Percentiles rank a stretch among this genome's conserved stretches.
Conservation (phyloP, 2,329 filamentous ascomycete species). For the Penicillium sp. region DNA sequence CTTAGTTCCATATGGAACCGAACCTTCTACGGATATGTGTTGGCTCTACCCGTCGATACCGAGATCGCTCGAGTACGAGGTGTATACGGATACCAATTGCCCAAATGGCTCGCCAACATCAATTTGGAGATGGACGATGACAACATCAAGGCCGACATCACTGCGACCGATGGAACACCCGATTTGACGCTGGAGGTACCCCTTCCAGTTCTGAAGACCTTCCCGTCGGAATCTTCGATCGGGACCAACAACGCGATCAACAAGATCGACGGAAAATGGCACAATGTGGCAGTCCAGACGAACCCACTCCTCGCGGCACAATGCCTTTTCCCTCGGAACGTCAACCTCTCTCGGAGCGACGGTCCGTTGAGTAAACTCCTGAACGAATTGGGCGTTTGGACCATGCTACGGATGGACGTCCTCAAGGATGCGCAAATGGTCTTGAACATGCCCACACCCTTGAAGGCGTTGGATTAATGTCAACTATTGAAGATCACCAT, state of each 20-base stretch:
- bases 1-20: conserved; percentile 16
- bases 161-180: background rate
- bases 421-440: no score
- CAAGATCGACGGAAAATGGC: no score
- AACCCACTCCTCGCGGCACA: no score
- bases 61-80: conserved; percentile 19
- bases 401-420: no score
- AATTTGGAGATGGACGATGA: conserved; percentile 14
- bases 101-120: conserved; percentile 17
- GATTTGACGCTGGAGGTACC: conserved; percentile 6
- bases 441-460: no score
- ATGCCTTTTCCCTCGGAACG: no score
- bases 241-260: conserved; percentile 15
- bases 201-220: conserved; percentile 8
- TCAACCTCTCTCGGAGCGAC: no score
- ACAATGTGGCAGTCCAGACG: no score
- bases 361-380: no score
- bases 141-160: conserved; percentile 7
- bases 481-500: no score
- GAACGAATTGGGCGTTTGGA: no score
- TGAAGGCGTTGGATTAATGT: no score
- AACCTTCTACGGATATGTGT: conserved; percentile 17
- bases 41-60: conserved; percentile 19
- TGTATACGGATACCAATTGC: conserved; percentile 19
- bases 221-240: conserved; percentile 13